These are phyloP conservation scores for Blepharisma undulans DNA, from an alignment of 169 alveolate genomes.

Conservation along the genomic window DNA sequence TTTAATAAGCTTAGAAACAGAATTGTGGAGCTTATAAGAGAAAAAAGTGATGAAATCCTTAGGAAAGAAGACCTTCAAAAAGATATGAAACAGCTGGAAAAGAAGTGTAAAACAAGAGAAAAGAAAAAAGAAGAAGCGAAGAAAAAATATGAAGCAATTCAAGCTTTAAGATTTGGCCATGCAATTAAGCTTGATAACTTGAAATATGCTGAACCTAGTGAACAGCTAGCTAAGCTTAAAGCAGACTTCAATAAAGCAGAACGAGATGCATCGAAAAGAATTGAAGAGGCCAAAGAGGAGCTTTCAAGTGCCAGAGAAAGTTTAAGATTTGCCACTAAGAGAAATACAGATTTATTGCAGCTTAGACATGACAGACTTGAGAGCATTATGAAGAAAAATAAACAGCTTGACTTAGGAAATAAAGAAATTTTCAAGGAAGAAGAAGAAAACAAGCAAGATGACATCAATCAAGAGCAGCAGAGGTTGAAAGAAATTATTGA, in stretches of 20 bases:
- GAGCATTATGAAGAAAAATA: constrained; percentile 61
- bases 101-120: constrained; percentile 69
- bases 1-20: constrained; percentile 44
- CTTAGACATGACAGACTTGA: constrained; percentile 66
- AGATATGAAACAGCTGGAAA: constrained; percentile 55
- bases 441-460: constrained; percentile 70
- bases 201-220: constrained; percentile 77
- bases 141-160: constrained; percentile 79
- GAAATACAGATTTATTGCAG: constrained; percentile 75
- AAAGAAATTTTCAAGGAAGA: constrained; percentile 74
- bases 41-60: constrained; percentile 56
- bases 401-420: constrained; percentile 63
- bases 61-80: constrained; percentile 55
- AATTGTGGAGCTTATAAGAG: constrained; percentile 71
- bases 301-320: constrained; percentile 78
- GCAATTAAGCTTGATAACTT: constrained; percentile 73
- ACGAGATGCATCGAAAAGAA: constrained; percentile 72
- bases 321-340: constrained; percentile 73
- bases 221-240: constrained; percentile 67
- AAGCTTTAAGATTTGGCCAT: constrained; percentile 88
- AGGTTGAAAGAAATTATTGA: constrained; percentile 75
- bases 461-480: constrained; percentile 71
- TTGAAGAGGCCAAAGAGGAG: constrained; percentile 80
- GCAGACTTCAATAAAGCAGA: constrained; percentile 76
- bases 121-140: constrained; percentile 47